phyloP scores from a whole-genome alignment of 805 yeast species.

The Starmerella khaoyaiensis region DNA sequence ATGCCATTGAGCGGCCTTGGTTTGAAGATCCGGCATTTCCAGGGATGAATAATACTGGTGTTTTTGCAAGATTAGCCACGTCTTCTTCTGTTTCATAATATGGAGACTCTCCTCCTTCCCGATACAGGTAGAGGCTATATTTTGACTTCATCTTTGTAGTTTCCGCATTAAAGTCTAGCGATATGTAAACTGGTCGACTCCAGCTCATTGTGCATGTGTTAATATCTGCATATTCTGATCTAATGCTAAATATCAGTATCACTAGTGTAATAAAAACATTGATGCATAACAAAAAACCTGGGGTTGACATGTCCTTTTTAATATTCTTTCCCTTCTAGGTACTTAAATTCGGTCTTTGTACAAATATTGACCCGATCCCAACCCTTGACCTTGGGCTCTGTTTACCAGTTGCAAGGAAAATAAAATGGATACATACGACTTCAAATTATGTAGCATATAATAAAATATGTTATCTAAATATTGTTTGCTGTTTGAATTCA shows the following conservation, averaged over 20 bases:
- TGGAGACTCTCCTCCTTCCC: constrained; percentile 51
- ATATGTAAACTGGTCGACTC: constrained; percentile 14
- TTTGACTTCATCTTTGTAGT: constrained; percentile 12
- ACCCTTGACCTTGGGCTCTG: no score
- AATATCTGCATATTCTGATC: neutral
- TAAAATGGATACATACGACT: no score
- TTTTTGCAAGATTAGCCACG: constrained; percentile 43
- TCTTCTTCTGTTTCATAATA: constrained; percentile 10
- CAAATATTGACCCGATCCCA: no score
- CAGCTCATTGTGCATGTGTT: constrained; percentile 20
- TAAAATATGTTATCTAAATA: no score
- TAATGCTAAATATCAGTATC: neutral
- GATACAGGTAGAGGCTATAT: constrained; percentile 69
- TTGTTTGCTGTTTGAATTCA: no score
- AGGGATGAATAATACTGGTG: constrained; percentile 86
- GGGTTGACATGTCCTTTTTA: no score
- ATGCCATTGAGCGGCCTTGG: constrained; percentile 86
- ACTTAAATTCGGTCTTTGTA: no score
- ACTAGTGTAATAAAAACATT: neutral
- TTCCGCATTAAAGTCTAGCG: constrained; percentile 13
- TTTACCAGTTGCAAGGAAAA: no score
- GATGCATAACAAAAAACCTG: no score
- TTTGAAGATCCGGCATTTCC: constrained; percentile 94
- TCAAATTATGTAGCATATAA: no score
- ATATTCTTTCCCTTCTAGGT: no score